Evolutionary conservation across 495 filamentous ascomycete genomes (phyloP).

Genomic region (Hypoxylon perforatum): DNA sequence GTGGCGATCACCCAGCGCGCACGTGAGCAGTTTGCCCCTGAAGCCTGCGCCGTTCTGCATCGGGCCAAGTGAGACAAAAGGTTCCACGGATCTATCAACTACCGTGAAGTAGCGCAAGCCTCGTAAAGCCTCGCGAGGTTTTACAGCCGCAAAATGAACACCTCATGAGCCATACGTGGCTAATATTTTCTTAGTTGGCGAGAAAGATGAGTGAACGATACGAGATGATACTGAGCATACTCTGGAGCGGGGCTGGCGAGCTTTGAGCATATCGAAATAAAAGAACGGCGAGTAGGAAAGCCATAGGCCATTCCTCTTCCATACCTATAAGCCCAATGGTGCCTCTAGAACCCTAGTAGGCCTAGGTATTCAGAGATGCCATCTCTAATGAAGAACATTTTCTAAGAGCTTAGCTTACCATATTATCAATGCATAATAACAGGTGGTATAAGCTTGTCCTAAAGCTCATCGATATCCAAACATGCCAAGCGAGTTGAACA

Average conservation of each 20-base stretch:
- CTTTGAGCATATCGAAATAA: background rate
- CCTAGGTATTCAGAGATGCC: no score
- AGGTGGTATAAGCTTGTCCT: no score
- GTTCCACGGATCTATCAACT: slow-evolving; percentile 7
- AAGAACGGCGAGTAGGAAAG: no score
- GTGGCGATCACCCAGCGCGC: background rate
- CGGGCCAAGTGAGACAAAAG: slow-evolving; percentile 9
- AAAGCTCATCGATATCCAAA: no score
- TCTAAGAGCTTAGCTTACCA: no score
- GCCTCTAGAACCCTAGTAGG: no score
- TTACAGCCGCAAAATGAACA: background rate
- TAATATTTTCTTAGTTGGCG: slow-evolving; percentile 10
- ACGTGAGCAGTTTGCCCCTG: slow-evolving; percentile 3
- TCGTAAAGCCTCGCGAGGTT: background rate
- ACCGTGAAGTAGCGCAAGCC: slow-evolving; percentile 9
- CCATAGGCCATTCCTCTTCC: no score
- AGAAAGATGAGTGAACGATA: background rate
- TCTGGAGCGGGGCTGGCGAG: background rate
- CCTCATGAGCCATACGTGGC: background rate
- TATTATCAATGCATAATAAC: no score
- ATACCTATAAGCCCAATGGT: no score
- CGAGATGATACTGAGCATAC: background rate
- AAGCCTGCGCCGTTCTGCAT: background rate
- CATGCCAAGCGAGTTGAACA: no score
- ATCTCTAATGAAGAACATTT: no score